phyloP scores from a whole-genome alignment of 139 green algal species.

The Chlamydomonas sp. region DNA sequence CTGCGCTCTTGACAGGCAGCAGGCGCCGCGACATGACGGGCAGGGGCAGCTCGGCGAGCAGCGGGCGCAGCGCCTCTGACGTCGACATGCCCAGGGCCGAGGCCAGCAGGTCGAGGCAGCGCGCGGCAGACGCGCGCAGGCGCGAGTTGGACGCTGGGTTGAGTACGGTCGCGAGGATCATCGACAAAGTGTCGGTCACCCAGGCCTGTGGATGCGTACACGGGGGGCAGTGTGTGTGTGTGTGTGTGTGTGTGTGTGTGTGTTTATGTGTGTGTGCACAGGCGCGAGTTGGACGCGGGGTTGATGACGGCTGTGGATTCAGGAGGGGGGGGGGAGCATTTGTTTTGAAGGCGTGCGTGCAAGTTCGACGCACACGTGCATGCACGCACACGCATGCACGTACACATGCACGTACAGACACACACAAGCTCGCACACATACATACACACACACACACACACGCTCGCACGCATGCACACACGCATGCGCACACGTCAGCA shows the following conservation, averaged over 20 bases:
- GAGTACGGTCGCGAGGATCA: conserved; percentile 23
- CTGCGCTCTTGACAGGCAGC: conserved; percentile 52
- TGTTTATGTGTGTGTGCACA: too few species aligned
- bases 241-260: too few species aligned
- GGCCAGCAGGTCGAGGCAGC: conserved; percentile 28
- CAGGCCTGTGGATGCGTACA: too few species aligned
- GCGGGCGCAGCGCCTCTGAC: conserved; percentile 22
- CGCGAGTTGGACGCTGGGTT: conserved; percentile 24
- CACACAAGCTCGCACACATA: too few species aligned
- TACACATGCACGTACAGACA: not conserved
- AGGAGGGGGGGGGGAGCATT: not conserved
- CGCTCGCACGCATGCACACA: too few species aligned
- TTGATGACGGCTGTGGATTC: conserved; percentile 1
- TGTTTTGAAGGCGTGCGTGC: not conserved
- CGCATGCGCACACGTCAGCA: too few species aligned
- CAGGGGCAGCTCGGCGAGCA: conserved; percentile 28
- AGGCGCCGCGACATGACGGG: conserved; percentile 42
- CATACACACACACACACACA: too few species aligned
- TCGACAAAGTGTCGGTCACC: too few species aligned
- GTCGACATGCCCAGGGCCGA: conserved; percentile 20
- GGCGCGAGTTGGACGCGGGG: conserved; percentile 24
- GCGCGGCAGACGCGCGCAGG: conserved; percentile 22
- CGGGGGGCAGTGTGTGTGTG: too few species aligned
- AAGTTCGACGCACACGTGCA: too few species aligned
- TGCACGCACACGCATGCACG: not conserved